Evolutionary conservation across 2,329 filamentous ascomycete species (phyloP), one percentile per base, ranked within the genome.

Genomic region (Sporothrix variecibatus): DNA sequence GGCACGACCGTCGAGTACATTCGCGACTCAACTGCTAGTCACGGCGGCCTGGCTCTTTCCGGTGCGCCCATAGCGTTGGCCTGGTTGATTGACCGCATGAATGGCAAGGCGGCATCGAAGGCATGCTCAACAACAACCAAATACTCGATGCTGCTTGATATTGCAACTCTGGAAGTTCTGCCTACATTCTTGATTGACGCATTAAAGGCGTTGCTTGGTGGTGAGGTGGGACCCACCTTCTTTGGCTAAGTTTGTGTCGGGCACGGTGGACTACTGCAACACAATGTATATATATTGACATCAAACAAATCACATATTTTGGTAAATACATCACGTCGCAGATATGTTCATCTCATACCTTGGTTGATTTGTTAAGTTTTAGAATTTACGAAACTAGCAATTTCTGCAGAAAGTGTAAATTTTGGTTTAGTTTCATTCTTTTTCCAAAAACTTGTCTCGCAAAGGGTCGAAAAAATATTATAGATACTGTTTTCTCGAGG

Each of bases 1-100:
- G 73, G 75, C 17, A 23, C 68, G 4, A 34, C 20, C 0, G 62
- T 76, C 17, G 6, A 73, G 20, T 76, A 76, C 26, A 26, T 58
- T 15, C 71, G 75, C 46, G 72, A 75, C 40, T 5, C 38, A 2
- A 17, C 38, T 7, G 58, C 49, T 4, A 38, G 65, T 1, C 75
- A 76, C 43, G 38, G 65, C n/a, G 7, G 31, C 2, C 43, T 75
- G 60, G 46, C 68, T 12, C 53, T 34, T 8, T 28, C 28, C 8
- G 73, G 75, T 12, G 60, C 58, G 9, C 67, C 71, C 9, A 71
- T 46, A 49, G 75, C 71, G 15, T 56, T 76, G 8, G 31, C 20
- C 3, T 76, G 75, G 75, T 53, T 75, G 23, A 56, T 28, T 3
- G 34, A 68, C 20, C 64, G 51, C 17, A 15, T 73, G 26, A 23